Percentiles rank a stretch among this genome's conserved stretches.
phyloP scores from a whole-genome alignment of 352 stramenopile genomes.

The Globisporangium abappressorium region DNA sequence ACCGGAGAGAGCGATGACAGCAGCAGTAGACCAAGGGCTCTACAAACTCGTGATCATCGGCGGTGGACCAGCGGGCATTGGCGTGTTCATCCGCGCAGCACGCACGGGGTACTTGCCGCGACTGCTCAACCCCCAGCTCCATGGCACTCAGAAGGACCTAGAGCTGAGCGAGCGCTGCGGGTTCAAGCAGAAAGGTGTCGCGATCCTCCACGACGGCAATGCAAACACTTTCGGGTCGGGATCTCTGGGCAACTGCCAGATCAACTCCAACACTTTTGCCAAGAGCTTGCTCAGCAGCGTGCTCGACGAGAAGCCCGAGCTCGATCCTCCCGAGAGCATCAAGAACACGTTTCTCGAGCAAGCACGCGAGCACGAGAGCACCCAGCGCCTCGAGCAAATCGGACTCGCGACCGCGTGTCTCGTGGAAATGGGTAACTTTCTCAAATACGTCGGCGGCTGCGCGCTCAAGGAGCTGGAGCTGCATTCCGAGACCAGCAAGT shows the following conservation, averaged over 20 bases:
- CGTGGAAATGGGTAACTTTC: constrained; percentile 61
- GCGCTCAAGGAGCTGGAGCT: constrained; percentile 47
- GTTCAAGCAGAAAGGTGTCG: constrained; percentile 54
- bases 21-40: constrained; percentile 24
- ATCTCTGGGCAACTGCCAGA: constrained; percentile 74
- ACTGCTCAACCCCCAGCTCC: constrained; percentile 39
- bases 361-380: constrained; percentile 42
- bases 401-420: constrained; percentile 51
- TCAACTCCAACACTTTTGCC: constrained; percentile 87
- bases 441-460: constrained; percentile 45
- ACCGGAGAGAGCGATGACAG: neutral
- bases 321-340: constrained; percentile 71
- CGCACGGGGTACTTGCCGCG: constrained; percentile 54
- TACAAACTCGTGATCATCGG: constrained; percentile 78
- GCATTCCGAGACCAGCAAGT: constrained; percentile 37
- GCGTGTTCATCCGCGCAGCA: constrained; percentile 70
- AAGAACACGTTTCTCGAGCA: constrained; percentile 74
- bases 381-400: constrained; percentile 53
- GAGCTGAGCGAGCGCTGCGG: constrained; percentile 35
- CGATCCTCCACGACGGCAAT: constrained; percentile 61
- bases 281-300: constrained; percentile 70
- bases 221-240: constrained; percentile 50
- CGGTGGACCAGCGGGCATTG: constrained; percentile 66
- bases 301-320: constrained; percentile 72
- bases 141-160: constrained; percentile 42